phyloP scores from a whole-genome alignment of 768 basidiomycete species.

The Lactarius pseudohatsudake region DNA sequence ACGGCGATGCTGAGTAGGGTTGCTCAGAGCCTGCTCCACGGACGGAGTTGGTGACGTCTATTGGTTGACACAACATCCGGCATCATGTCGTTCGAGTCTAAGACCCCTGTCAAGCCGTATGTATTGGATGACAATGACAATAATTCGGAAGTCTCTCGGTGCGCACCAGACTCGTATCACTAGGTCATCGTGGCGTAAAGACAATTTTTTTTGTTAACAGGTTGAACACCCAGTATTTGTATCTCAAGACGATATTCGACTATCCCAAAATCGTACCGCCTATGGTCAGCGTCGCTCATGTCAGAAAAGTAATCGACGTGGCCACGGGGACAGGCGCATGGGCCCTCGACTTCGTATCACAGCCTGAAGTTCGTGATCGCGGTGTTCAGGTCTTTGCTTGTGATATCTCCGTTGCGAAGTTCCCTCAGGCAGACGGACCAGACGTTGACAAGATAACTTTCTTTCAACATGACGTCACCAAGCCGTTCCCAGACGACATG shows the following conservation, averaged over 20 bases:
- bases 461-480: slow-evolving; percentile 13
- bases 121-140: not conserved
- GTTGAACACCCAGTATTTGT: not conserved
- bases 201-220: not conserved
- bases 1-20: no score
- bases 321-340: slow-evolving; percentile 10
- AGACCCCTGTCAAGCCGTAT: not conserved
- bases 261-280: slow-evolving; percentile 7
- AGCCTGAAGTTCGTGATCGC: slow-evolving; percentile 1
- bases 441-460: not conserved
- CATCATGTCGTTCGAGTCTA: not conserved
- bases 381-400: slow-evolving; percentile 19
- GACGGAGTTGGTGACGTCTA: no score
- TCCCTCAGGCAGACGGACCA: not conserved
- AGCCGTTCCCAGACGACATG: slow-evolving; percentile 7
- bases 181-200: not conserved
- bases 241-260: not conserved
- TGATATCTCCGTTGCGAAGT: slow-evolving; percentile 3
- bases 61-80: not conserved
- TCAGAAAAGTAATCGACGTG: slow-evolving; percentile 10
- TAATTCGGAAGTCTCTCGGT: slow-evolving; percentile 8
- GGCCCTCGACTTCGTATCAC: slow-evolving; percentile 13
- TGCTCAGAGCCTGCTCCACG: no score
- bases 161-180: not conserved
- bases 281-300: not conserved